Base-by-base conservation (phyloP, 345 rosid genomes). In the Bruguiera sexangula region DNA sequence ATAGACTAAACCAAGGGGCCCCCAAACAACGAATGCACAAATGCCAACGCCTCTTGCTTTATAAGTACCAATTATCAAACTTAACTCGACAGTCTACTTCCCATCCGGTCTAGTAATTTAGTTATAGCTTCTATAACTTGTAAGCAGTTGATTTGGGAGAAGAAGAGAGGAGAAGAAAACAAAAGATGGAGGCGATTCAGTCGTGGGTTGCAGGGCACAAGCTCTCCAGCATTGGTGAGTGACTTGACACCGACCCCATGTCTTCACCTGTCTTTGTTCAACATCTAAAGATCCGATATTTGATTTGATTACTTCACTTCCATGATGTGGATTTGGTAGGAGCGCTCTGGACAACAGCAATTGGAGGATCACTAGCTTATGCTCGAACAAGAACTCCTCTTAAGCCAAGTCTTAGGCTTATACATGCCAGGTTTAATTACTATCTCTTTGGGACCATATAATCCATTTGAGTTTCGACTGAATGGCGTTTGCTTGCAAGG, bases 131-230 rank as follows among this genome's bases (percentile, higher is more conserved):
- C 50, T 26, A 6, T 32, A 32, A 32, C 36, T n/a, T 27, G 8
- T 10, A 1, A 2, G 37, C 22, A 10, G 9, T 26, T 63, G 15
- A 8, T n/a, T 20, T 8, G 19, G 56, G 46, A 48, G 16, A 43
- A 16, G 39, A 36, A 36, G 39, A 36, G 39, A 39, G 48, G 15
- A 39, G 30, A 50, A 0, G 8, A 36, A 22, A 32, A 27, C 63
- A 30, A 29, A 67, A 64, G 27, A 86, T 87, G 91, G 89, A 82
- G 74, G 81, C 85, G 13, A 58, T 89, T 80, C 88, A 81, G 54
- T 79, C 91, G 6, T 87, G 91, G 95, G 80, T 89, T 71, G 78
- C 89, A 20, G 72, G 82, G 57, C 88, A 89, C 85, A 89, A 86
- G 80, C 89, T 85, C 68, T 67, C 85, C 36, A 84, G 82, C 82